Evolutionary conservation across 371 early-diverging fungal species (phyloP).

Genomic region (Vairimorpha necatrix): DNA sequence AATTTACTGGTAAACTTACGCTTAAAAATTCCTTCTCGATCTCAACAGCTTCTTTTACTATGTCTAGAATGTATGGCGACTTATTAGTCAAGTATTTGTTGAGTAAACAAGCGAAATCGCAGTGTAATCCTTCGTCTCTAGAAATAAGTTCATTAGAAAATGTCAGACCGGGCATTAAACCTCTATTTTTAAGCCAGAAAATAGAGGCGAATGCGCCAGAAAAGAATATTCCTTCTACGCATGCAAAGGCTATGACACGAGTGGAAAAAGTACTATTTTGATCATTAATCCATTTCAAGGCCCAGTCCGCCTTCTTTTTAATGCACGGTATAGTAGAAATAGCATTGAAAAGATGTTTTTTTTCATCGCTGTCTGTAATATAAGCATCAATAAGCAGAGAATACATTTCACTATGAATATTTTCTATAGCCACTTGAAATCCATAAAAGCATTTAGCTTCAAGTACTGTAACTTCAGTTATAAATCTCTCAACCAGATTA

Average conservation of each 20-base stretch:
- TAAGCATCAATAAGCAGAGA: slow-evolving; percentile 93
- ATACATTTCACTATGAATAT: slow-evolving; percentile 98
- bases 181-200: slow-evolving; percentile 99
- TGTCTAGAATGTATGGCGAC: slow-evolving; percentile 69
- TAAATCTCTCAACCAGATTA: slow-evolving; percentile 88
- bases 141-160: slow-evolving; percentile 97
- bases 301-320: slow-evolving; percentile 95
- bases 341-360: slow-evolving; percentile 84
- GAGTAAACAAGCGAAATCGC: slow-evolving; percentile 94
- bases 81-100: slow-evolving; percentile 75
- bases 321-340: slow-evolving; percentile 92
- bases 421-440: slow-evolving; percentile 99
- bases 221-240: slow-evolving; percentile 99
- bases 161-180: slow-evolving; percentile 96
- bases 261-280: slow-evolving; percentile 78
- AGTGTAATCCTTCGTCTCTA: slow-evolving; percentile 98
- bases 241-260: slow-evolving; percentile 93
- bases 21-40: slow-evolving; percentile 92
- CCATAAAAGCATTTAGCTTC: slow-evolving; percentile 97
- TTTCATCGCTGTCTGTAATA: slow-evolving; percentile 79
- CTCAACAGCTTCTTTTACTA: slow-evolving; percentile 77
- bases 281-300: slow-evolving; percentile 85
- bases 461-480: slow-evolving; percentile 89
- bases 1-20: slow-evolving; percentile 81
- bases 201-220: slow-evolving; percentile 94